Percentiles rank a stretch among this genome's conserved stretches.
These are phyloP conservation scores for Pseudogymnoascus sp. DNA, from an alignment of 2,329 filamentous ascomycete species.

Conservation along the genomic window DNA sequence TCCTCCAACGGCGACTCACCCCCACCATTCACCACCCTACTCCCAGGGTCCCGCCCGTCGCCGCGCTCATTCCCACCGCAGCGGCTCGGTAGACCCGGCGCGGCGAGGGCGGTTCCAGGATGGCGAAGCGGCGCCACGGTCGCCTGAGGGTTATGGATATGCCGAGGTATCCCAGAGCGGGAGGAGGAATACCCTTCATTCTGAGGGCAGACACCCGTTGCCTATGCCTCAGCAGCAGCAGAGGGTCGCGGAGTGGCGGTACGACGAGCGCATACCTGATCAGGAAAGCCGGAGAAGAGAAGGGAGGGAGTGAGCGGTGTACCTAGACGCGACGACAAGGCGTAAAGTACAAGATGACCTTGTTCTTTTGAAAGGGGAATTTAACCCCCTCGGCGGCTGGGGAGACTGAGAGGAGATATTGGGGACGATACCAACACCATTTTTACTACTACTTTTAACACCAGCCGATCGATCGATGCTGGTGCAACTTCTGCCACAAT, in stretches of 20 bases:
- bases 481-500: not conserved
- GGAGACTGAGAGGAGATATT: not conserved
- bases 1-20: constrained; percentile 39
- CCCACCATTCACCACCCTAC: constrained; percentile 47
- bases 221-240: constrained; percentile 4
- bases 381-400: not conserved
- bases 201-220: not conserved
- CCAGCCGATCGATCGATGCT: not conserved
- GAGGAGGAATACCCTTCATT: constrained; percentile 3
- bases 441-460: not conserved
- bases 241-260: not conserved
- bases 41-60: constrained; percentile 31
- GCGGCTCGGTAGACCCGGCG: not conserved
- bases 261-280: constrained; percentile 1
- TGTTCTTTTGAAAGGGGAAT: not conserved
- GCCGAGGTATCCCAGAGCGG: not conserved
- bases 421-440: not conserved
- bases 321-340: not conserved
- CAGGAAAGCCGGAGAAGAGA: not conserved
- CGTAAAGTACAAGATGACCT: not conserved
- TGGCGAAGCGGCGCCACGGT: not conserved
- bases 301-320: not conserved
- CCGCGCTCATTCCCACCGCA: not conserved
- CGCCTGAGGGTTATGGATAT: constrained; percentile 2
- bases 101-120: not conserved